A percentile compares a stretch with the other conserved stretches of the same genome.
These are phyloP conservation scores for Ustilago bromivora DNA, from an alignment of 1,284 basidiomycete genomes.

Conservation along the genomic window DNA sequence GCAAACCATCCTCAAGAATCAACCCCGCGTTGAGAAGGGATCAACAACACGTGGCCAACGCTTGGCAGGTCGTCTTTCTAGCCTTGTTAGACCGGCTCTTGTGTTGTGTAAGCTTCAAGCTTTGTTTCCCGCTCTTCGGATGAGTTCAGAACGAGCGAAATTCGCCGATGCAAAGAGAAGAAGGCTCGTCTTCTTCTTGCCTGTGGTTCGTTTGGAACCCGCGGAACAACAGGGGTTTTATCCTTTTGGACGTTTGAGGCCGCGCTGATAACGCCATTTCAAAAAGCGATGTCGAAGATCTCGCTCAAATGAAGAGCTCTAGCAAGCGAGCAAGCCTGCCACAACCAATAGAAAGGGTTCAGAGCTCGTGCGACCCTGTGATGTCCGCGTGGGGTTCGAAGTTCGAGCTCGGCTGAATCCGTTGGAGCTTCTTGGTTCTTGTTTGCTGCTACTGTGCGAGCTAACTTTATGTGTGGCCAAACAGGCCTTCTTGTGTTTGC, in stretches of 20 bases:
- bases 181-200: background rate
- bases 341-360: conserved; percentile 16
- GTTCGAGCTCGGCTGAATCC: conserved; percentile 1
- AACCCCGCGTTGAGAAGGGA: background rate
- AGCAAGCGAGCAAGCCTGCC: conserved; percentile 1
- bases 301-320: background rate
- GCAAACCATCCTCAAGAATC: background rate
- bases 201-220: conserved; percentile 8
- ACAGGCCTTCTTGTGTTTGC: background rate
- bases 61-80: background rate
- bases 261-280: conserved; percentile 25
- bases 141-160: background rate
- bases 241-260: background rate
- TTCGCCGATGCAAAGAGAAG: conserved; percentile 9
- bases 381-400: conserved; percentile 10
- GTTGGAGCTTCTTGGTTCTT: conserved; percentile 1
- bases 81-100: background rate
- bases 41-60: background rate
- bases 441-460: background rate
- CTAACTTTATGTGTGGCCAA: background rate
- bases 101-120: background rate
- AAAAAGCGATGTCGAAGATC: conserved; percentile 10
- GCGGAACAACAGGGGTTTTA: conserved; percentile 12
- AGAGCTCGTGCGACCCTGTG: conserved; percentile 9
- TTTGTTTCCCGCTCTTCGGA: background rate